Evolutionary conservation across 257 asterid species (phyloP).

Genomic region (Nicotiana tabacum): DNA sequence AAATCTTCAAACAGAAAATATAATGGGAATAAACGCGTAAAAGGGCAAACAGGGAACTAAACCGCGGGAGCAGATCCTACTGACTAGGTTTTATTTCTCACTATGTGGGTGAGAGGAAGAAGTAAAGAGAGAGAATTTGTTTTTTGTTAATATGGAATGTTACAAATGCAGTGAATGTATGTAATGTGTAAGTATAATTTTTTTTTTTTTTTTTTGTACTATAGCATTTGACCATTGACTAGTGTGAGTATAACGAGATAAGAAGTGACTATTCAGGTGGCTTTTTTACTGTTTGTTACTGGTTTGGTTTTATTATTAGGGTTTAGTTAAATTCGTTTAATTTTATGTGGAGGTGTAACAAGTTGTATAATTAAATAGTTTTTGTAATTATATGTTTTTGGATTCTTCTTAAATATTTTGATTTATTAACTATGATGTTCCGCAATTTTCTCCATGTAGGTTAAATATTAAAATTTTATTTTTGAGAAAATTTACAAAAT

Average conservation of each 20-base stretch:
- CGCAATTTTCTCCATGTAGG: too few relatives aligned
- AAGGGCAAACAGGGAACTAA: not conserved
- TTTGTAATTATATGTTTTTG: too few relatives aligned
- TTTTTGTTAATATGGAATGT: not conserved
- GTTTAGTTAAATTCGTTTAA: too few relatives aligned
- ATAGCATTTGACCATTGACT: not conserved
- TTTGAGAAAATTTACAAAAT: too few relatives aligned
- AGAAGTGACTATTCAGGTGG: not conserved
- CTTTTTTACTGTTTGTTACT: not conserved
- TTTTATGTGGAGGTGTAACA: too few relatives aligned
- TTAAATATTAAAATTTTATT: too few relatives aligned
- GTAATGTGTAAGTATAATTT: not conserved
- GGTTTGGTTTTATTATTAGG: too few relatives aligned
- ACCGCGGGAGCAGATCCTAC: slow-evolving; percentile 16
- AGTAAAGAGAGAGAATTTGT: not conserved
- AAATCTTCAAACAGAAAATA: not conserved
- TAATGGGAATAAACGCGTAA: not conserved
- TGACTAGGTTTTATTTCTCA: not conserved
- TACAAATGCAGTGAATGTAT: not conserved
- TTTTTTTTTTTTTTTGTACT: not conserved
- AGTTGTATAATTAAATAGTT: too few relatives aligned
- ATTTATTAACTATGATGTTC: too few relatives aligned
- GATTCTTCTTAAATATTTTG: too few relatives aligned
- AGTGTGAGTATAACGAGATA: not conserved
- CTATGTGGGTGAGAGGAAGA: not conserved